Evolutionary conservation across 345 rosid genomes (phyloP).

Genomic region (Excoecaria agallocha): DNA sequence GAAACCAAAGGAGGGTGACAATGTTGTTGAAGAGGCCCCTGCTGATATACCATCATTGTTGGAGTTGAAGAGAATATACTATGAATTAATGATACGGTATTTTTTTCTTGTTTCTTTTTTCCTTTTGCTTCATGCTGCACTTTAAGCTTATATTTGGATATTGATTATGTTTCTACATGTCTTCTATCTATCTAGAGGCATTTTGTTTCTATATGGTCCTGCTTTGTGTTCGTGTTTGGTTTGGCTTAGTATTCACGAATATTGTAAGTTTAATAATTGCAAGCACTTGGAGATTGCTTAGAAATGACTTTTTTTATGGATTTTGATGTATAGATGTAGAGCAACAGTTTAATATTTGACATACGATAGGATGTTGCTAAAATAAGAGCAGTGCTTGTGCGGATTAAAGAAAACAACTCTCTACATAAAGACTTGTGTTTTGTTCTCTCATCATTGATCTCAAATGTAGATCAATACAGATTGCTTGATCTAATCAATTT

Average conservation of each 20-base stretch:
- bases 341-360: background rate
- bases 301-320: background rate
- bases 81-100: slow-evolving; percentile 88
- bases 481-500: background rate
- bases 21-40: slow-evolving; percentile 86
- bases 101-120: background rate
- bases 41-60: slow-evolving; percentile 87
- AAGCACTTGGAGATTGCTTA: background rate
- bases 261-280: background rate
- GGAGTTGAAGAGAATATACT: slow-evolving; percentile 79
- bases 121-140: background rate
- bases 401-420: background rate
- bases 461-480: background rate
- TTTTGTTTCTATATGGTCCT: background rate
- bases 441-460: background rate
- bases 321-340: background rate
- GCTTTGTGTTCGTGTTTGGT: slow-evolving; percentile 1
- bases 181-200: background rate
- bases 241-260: background rate
- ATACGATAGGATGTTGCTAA: background rate
- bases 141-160: background rate
- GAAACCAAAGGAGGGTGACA: slow-evolving; percentile 89
- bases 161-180: background rate
- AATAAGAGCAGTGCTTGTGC: background rate
- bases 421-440: background rate